Evolutionary conservation across 495 filamentous ascomycete species (phyloP).

Genomic region (Hypoxylon rickii): DNA sequence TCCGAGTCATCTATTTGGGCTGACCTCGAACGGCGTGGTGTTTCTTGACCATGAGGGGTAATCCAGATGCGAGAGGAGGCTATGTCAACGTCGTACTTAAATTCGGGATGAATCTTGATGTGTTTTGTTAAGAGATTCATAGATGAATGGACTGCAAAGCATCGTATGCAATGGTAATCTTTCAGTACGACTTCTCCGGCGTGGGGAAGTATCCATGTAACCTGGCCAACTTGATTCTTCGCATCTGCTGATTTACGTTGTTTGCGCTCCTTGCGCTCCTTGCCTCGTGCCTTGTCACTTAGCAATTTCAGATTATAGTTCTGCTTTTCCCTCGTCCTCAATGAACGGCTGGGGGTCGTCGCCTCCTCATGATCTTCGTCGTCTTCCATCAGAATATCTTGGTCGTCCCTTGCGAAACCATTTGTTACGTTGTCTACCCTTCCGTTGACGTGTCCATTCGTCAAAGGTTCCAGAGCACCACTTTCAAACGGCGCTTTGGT

Average conservation of each 20-base stretch:
- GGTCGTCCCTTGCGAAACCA: slow-evolving; percentile 29
- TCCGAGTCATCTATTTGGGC: slow-evolving; percentile 20
- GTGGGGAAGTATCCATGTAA: slow-evolving; percentile 50
- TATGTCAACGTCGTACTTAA: slow-evolving; percentile 50
- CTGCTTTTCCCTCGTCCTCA: slow-evolving; percentile 46
- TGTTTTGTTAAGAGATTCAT: slow-evolving; percentile 52
- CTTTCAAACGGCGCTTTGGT: slow-evolving; percentile 37
- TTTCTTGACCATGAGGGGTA: slow-evolving; percentile 32
- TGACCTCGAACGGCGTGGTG: slow-evolving; percentile 28
- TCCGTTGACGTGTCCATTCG: slow-evolving; percentile 38
- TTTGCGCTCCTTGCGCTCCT: slow-evolving; percentile 47
- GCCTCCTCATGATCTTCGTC: slow-evolving; percentile 41
- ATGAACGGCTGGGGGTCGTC: slow-evolving; percentile 46
- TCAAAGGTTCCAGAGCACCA: slow-evolving; percentile 36
- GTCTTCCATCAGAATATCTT: slow-evolving; percentile 35
- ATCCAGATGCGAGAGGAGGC: slow-evolving; percentile 32
- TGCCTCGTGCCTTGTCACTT: slow-evolving; percentile 52
- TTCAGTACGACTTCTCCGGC: slow-evolving; percentile 48
- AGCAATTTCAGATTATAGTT: slow-evolving; percentile 59
- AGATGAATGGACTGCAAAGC: slow-evolving; percentile 45
- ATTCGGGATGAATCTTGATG: slow-evolving; percentile 48
- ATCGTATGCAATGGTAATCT: slow-evolving; percentile 51
- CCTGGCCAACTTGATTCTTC: slow-evolving; percentile 36
- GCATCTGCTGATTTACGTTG: slow-evolving; percentile 38
- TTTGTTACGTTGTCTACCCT: slow-evolving; percentile 24